Conservation (phyloP, 192 early-diverging fungal species). For the Podochytrium sp. region DNA sequence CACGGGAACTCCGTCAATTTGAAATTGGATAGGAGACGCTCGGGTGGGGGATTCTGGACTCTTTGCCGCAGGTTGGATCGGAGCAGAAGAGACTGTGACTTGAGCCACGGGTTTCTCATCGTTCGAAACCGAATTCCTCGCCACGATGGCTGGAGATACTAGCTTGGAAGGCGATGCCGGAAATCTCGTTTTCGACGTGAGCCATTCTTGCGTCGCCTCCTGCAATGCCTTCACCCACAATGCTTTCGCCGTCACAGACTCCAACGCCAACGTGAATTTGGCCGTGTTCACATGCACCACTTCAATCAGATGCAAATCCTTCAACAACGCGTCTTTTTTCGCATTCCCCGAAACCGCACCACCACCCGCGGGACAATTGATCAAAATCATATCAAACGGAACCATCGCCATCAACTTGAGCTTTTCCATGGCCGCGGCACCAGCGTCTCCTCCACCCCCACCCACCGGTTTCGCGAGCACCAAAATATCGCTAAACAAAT, state of each 20-base stretch:
- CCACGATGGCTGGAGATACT: not conserved
- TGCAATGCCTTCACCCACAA: slow-evolving; percentile 49
- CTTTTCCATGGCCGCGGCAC: slow-evolving; percentile 19
- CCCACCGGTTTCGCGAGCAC: slow-evolving; percentile 49
- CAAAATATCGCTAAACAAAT: slow-evolving; percentile 60
- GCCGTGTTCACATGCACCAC: slow-evolving; percentile 41
- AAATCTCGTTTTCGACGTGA: slow-evolving; percentile 32
- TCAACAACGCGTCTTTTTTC: not conserved
- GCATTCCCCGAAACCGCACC: no score
- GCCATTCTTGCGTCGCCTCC: slow-evolving; percentile 42
- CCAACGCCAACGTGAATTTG: slow-evolving; percentile 34
- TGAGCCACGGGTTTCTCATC: no score
- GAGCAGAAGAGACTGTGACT: no score
- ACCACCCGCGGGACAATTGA: slow-evolving; percentile 37
- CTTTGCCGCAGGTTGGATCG: no score
- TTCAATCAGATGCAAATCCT: slow-evolving; percentile 46
- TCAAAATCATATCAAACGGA: slow-evolving; percentile 51
- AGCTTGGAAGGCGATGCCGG: not conserved
- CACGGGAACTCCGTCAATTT: not conserved
- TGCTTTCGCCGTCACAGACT: slow-evolving; percentile 27
- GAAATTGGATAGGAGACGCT: slow-evolving; percentile 1
- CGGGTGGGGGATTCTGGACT: no score
- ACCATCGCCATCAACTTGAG: slow-evolving; percentile 55
- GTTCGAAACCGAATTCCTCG: not conserved
- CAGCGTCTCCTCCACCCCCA: not conserved